phyloP scores from a whole-genome alignment of 805 yeast genomes.

The Cyberlindnera galapagoensis region DNA sequence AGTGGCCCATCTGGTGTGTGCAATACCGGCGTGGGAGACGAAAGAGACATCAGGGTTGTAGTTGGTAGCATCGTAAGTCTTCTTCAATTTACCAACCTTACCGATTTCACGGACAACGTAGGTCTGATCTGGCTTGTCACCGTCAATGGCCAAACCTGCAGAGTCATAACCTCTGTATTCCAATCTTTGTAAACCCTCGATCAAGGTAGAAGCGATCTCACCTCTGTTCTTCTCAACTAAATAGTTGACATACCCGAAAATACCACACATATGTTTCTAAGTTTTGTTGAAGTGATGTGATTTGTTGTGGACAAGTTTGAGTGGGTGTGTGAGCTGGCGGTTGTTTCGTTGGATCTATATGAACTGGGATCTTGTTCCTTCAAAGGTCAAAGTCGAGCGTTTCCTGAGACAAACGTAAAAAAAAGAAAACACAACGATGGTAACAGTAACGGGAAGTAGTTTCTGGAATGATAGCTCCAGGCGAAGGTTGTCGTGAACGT shows the following conservation, averaged over 20 bases:
- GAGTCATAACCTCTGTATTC: conserved; percentile 99
- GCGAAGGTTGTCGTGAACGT: too few species aligned
- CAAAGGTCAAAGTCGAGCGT: too few species aligned
- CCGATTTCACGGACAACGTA: conserved; percentile 81
- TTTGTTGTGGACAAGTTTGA: too few species aligned
- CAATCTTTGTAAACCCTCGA: conserved; percentile 80
- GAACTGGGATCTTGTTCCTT: too few species aligned
- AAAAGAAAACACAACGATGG: too few species aligned
- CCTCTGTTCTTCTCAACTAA: conserved; percentile 89
- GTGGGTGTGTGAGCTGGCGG: too few species aligned
- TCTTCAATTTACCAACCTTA: conserved; percentile 76
- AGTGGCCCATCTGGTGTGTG: conserved; percentile 99
- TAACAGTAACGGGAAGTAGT: too few species aligned
- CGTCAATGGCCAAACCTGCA: conserved; percentile 93
- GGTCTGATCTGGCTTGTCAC: conserved; percentile 68
- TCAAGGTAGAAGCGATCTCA: conserved; percentile 80
- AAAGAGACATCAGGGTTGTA: conserved; percentile 60
- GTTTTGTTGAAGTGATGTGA: too few species aligned
- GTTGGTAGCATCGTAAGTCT: conserved; percentile 46
- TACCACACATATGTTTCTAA: conserved; percentile 90
- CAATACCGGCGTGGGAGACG: conserved; percentile 89
- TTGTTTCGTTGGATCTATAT: too few species aligned
- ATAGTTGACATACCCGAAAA: conserved; percentile 96
- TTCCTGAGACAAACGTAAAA: too few species aligned
- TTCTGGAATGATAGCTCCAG: too few species aligned